Percentiles rank a stretch among this genome's conserved stretches.
These are phyloP conservation scores for Piromyces sp. DNA, from an alignment of 192 early-diverging fungal species.

Conservation along the genomic window DNA sequence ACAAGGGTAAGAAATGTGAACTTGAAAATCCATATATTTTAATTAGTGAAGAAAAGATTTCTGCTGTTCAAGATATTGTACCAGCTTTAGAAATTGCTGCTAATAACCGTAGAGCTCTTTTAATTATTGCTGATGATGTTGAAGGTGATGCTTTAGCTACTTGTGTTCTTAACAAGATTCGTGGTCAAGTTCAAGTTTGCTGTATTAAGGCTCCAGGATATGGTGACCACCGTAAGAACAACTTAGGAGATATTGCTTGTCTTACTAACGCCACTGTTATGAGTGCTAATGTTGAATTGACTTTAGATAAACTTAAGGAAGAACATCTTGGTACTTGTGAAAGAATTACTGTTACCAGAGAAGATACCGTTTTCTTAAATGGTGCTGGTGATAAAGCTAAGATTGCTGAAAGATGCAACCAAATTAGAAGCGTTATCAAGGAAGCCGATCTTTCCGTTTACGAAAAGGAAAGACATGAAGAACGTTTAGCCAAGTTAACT, in stretches of 20 bases:
- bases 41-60: constrained; percentile 98
- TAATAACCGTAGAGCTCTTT: constrained; percentile 81
- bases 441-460: constrained; percentile 75
- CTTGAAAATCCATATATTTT: constrained; percentile 98
- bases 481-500: constrained; percentile 93
- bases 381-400: constrained; percentile 80
- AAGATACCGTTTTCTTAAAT: constrained; percentile 96
- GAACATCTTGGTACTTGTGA: constrained; percentile 83
- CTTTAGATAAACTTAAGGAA: constrained; percentile 82
- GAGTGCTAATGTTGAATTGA: constrained; percentile 87
- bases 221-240: constrained; percentile 99
- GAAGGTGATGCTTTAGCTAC: constrained; percentile 99
- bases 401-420: constrained; percentile 86
- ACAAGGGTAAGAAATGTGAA: constrained; percentile 96
- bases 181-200: constrained; percentile 89
- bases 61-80: constrained; percentile 82
- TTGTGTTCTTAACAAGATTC: constrained; percentile 98
- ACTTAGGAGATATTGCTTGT: constrained; percentile 90
- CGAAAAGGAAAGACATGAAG: constrained; percentile 98
- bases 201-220: constrained; percentile 99
- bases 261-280: constrained; percentile 94
- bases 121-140: constrained; percentile 95
- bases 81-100: constrained; percentile 91
- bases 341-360: constrained; percentile 87
- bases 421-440: constrained; percentile 82